A percentile compares a stretch with the other conserved stretches of the same genome.
phyloP scores from a whole-genome alignment of 1,284 basidiomycete genomes.

The Sphagnurus paluster region DNA sequence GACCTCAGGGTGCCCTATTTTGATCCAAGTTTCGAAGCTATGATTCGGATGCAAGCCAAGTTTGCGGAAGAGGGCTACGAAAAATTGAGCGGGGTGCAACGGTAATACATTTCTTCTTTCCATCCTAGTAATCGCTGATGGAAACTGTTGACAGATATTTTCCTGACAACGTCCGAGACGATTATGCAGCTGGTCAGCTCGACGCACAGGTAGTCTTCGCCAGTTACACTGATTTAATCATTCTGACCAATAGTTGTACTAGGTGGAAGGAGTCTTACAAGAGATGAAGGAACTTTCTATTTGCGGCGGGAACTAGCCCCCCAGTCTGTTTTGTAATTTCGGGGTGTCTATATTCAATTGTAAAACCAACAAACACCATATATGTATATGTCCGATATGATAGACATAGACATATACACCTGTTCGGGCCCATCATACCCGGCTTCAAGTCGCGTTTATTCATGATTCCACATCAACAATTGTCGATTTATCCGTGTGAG shows the following conservation, averaged over 20 bases:
- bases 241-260: conserved; percentile 7
- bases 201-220: conserved; percentile 77
- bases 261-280: conserved; percentile 89
- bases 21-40: conserved; percentile 98
- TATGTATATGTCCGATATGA: not conserved
- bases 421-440: no score
- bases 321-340: no score
- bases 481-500: no score
- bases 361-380: no score
- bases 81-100: conserved; percentile 94
- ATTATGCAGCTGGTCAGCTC: conserved; percentile 95
- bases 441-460: no score
- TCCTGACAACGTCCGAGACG: conserved; percentile 86
- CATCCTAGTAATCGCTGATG: not conserved
- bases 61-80: conserved; percentile 99
- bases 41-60: conserved; percentile 97
- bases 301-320: conserved; percentile 66
- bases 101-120: conserved; percentile 44
- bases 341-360: no score
- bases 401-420: no score
- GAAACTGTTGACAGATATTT: conserved; percentile 67
- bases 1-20: conserved; percentile 97
- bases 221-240: not conserved
- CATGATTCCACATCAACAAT: no score
- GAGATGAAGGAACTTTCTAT: conserved; percentile 98